Evolutionary conservation across 805 yeast genomes (phyloP).

Genomic region (Lipomyces anomalus): DNA sequence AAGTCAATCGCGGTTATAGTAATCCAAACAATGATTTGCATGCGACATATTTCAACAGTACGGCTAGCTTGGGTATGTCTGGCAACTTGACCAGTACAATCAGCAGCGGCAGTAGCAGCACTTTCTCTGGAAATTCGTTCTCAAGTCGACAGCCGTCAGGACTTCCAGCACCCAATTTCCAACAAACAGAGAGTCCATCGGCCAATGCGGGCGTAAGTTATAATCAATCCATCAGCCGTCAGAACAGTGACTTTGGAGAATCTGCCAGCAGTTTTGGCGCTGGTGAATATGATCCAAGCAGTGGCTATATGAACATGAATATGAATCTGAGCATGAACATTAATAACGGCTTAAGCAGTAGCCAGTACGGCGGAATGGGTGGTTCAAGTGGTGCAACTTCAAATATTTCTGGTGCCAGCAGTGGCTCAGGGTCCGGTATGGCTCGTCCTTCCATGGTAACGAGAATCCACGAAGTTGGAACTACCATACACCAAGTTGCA

Average conservation of each 20-base stretch:
- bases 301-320: background rate
- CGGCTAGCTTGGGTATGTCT: too few species aligned
- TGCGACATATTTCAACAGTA: background rate
- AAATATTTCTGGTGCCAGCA: slow-evolving; percentile 4
- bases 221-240: background rate
- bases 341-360: background rate
- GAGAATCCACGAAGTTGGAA: slow-evolving; percentile 74
- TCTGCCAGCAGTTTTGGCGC: too few species aligned
- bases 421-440: slow-evolving; percentile 24
- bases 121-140: background rate
- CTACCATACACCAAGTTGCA: slow-evolving; percentile 64
- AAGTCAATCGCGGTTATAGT: background rate
- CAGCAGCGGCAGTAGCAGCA: background rate
- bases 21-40: background rate
- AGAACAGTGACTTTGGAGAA: background rate
- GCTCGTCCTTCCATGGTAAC: slow-evolving; percentile 58
- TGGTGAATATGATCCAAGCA: background rate
- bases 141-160: background rate
- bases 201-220: background rate
- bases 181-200: background rate
- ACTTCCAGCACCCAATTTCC: background rate
- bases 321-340: background rate
- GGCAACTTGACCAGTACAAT: background rate
- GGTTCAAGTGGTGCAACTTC: background rate
- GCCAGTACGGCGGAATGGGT: slow-evolving; percentile 1